These are phyloP conservation scores for Eucalyptus sideroxylon DNA, from an alignment of 345 rosid species.

Conservation along the genomic window DNA sequence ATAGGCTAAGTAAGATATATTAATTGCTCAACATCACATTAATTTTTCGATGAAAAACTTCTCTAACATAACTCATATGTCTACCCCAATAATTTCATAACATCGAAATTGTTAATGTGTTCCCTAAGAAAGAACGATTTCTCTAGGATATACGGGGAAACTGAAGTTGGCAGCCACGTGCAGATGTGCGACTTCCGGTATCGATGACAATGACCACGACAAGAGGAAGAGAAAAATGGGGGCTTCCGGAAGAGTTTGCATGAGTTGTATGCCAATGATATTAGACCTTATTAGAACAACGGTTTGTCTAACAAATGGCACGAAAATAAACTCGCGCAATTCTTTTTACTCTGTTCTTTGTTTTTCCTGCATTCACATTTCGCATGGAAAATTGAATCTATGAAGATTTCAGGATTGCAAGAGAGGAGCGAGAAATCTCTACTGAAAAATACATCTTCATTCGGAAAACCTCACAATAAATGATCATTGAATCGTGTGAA, in stretches of 20 bases:
- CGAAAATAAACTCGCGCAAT: background rate
- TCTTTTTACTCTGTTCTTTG: too few relatives aligned
- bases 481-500: background rate
- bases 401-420: background rate
- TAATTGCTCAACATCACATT: too few relatives aligned
- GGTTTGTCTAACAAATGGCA: background rate
- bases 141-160: background rate
- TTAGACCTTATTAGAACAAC: background rate
- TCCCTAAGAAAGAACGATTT: background rate
- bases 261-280: background rate
- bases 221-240: background rate
- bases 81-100: too few relatives aligned
- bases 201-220: too few relatives aligned
- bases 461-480: background rate
- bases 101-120: background rate
- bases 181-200: background rate
- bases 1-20: too few relatives aligned
- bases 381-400: background rate
- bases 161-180: background rate
- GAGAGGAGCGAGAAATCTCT: background rate
- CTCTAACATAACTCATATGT: too few relatives aligned
- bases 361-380: background rate
- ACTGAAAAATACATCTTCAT: background rate
- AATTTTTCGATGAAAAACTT: accelerated
- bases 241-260: background rate